Evolutionary conservation across 495 filamentous ascomycete genomes (phyloP).

Genomic region (Xylaria grammica): DNA sequence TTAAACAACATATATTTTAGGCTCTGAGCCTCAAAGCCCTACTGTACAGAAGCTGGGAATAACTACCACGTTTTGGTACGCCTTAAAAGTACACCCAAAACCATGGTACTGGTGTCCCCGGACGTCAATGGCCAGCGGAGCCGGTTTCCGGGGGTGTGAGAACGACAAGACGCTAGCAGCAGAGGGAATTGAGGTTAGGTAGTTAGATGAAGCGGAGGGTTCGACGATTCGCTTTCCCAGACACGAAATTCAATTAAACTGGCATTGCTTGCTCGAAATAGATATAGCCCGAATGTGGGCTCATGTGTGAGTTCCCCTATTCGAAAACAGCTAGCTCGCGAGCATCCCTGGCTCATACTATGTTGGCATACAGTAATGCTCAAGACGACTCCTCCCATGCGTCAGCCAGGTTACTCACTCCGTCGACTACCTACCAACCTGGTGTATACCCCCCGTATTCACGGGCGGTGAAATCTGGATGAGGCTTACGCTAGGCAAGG

Average conservation of each 20-base stretch:
- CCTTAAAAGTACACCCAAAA: not conserved
- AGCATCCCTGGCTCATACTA: not conserved
- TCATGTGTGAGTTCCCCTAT: constrained; percentile 18
- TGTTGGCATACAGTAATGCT: constrained; percentile 17
- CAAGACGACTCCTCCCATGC: constrained; percentile 4
- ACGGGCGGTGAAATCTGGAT: constrained; percentile 4
- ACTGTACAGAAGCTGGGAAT: too few species aligned
- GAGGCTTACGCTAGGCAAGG: not conserved
- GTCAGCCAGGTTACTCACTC: too few species aligned
- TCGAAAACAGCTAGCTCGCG: constrained; percentile 13
- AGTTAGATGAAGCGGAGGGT: not conserved
- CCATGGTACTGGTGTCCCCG: not conserved
- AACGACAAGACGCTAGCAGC: not conserved
- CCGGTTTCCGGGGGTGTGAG: not conserved
- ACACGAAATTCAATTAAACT: not conserved
- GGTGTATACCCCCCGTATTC: too few species aligned
- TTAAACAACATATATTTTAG: too few species aligned
- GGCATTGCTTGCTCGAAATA: constrained; percentile 15
- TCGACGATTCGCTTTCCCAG: not conserved
- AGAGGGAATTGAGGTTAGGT: not conserved
- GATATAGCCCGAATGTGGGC: constrained; percentile 3
- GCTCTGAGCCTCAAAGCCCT: too few species aligned
- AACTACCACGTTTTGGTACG: not conserved
- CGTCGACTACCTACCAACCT: too few species aligned
- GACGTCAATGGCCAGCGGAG: constrained; percentile 6